These are phyloP conservation scores for Neofusicoccum parvum DNA, from an alignment of 2,329 filamentous ascomycete genomes.

Conservation along the genomic window DNA sequence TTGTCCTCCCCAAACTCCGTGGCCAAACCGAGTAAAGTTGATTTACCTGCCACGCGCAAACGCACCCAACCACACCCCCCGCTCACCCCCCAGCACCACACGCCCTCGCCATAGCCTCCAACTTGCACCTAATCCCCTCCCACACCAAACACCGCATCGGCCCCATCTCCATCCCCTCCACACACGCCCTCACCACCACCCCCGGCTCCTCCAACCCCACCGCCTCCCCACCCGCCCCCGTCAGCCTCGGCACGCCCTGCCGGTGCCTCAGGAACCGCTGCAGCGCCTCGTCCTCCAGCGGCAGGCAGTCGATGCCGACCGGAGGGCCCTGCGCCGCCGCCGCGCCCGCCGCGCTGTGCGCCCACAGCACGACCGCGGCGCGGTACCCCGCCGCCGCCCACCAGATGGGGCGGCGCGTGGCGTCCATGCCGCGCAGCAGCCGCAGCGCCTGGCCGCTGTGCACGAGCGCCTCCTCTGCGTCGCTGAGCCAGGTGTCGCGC, in stretches of 20 bases:
- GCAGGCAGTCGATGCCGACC: neutral
- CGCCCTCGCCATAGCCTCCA: neutral
- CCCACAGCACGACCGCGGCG: conserved; percentile 58
- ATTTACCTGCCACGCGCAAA: neutral
- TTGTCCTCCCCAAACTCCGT: neutral
- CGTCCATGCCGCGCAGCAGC: conserved; percentile 53
- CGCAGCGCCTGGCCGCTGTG: conserved; percentile 60
- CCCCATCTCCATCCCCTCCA: neutral
- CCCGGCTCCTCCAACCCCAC: neutral
- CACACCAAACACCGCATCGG: neutral
- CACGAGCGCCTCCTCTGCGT: conserved; percentile 43
- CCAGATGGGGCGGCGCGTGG: conserved; percentile 56
- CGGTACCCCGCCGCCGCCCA: conserved; percentile 62
- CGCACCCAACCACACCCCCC: neutral
- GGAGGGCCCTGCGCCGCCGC: no score
- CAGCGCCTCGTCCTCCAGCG: neutral
- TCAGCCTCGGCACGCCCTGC: neutral
- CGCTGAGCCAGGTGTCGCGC: neutral
- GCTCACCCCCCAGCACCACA: no score
- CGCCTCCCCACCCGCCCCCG: neutral
- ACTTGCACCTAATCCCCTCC: neutral
- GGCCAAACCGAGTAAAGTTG: neutral
- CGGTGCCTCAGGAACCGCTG: neutral
- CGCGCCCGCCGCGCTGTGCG: conserved; percentile 45
- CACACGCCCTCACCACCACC: neutral